Conservation (phyloP, 805 yeast species). For the Tetrapisispora nanseiensis region DNA sequence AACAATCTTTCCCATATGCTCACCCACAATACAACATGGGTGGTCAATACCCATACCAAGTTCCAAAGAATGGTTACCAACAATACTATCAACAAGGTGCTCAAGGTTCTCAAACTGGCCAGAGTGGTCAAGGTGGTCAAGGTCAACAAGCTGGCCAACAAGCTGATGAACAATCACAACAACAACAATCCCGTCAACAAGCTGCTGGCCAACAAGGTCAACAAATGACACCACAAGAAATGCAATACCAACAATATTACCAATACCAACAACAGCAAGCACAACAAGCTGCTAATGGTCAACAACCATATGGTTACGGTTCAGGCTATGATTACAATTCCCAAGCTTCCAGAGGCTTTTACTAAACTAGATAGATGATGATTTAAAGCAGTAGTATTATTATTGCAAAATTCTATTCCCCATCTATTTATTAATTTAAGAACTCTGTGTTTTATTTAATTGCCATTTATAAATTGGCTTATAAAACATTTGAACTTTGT, state of each 20-base stretch:
- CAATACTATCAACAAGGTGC: constrained; percentile 20
- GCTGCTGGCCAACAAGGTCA: constrained; percentile 16
- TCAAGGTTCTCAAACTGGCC: constrained; percentile 11
- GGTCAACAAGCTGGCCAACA: constrained; percentile 10
- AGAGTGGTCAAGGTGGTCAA: constrained; percentile 12
- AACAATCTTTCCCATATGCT: constrained; percentile 30
- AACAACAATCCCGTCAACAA: constrained; percentile 17
- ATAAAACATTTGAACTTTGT: background rate
- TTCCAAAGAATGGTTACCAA: constrained; percentile 23
- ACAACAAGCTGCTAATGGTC: constrained; percentile 22
- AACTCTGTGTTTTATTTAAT: background rate
- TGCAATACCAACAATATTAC: constrained; percentile 28
- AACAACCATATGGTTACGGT: constrained; percentile 25
- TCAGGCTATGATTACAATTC: constrained; percentile 28
- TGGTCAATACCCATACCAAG: constrained; percentile 27
- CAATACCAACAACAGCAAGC: constrained; percentile 24
- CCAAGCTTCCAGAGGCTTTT: constrained; percentile 29
- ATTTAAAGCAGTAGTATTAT: background rate
- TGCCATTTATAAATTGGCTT: background rate
- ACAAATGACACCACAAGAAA: constrained; percentile 23
- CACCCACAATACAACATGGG: constrained; percentile 30
- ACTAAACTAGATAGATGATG: constrained; percentile 9
- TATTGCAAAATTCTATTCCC: background rate
- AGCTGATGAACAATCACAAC: constrained; percentile 11
- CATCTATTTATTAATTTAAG: background rate